These are phyloP conservation scores for Coelastrella sp. DNA, from an alignment of 139 green algal genomes.

Conservation along the genomic window DNA sequence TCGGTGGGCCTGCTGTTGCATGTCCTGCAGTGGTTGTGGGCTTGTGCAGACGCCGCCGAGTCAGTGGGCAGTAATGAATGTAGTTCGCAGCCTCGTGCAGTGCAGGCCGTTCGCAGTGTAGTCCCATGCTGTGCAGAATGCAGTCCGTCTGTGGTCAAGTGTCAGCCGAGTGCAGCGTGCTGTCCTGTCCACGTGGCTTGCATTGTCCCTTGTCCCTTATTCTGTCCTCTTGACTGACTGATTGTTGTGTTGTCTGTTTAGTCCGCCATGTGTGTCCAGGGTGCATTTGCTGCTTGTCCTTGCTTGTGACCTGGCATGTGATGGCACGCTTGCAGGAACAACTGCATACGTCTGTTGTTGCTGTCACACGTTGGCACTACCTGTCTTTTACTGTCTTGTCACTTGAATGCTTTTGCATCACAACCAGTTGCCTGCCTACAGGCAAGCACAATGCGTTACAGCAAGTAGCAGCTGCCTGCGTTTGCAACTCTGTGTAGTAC, in stretches of 20 bases:
- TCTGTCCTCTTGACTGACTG: background rate
- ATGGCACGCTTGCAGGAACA: too few relatives aligned
- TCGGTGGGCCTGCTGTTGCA: conserved; percentile 11
- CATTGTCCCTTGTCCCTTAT: background rate
- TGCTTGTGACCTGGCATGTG: background rate
- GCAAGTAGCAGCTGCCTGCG: background rate
- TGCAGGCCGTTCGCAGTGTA: background rate
- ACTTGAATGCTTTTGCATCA: too few relatives aligned
- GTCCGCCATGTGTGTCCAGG: too few relatives aligned
- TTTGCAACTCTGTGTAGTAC: too few relatives aligned
- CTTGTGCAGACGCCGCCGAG: background rate
- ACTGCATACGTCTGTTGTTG: too few relatives aligned
- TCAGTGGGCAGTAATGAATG: background rate
- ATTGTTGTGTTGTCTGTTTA: background rate
- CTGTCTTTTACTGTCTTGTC: too few relatives aligned
- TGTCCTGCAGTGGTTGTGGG: background rate
- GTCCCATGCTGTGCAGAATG: background rate
- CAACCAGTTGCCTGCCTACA: too few relatives aligned
- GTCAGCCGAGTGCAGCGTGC: background rate
- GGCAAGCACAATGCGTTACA: background rate
- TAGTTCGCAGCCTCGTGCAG: background rate
- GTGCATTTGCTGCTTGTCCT: background rate
- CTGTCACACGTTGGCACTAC: too few relatives aligned
- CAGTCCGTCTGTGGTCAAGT: too few relatives aligned
- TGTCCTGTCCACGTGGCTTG: background rate